These are phyloP conservation scores for Pyrus hybrid DNA, from an alignment of 331 rosid species.

Conservation along the genomic window DNA sequence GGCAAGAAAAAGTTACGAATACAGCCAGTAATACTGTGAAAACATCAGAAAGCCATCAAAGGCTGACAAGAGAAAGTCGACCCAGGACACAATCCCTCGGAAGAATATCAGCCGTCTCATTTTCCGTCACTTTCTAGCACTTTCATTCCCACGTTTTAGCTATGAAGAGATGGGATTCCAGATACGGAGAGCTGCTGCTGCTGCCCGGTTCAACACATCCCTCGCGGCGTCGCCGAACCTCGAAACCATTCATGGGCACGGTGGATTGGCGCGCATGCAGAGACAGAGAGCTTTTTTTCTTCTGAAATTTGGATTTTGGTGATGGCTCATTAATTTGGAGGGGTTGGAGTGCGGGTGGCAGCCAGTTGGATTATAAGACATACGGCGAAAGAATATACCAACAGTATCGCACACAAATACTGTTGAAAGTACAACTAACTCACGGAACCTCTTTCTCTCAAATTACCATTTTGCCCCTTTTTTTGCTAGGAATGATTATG, in stretches of 20 bases:
- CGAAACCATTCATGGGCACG: conserved; percentile 36
- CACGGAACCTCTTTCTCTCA: neutral
- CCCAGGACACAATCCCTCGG: conserved; percentile 17
- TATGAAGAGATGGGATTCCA: conserved; percentile 28
- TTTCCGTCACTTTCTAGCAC: too few relatives aligned
- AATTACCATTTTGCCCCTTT: conserved; percentile 13
- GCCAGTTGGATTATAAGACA: conserved; percentile 24
- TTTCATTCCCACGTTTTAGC: too few relatives aligned
- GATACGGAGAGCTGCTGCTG: conserved; percentile 40
- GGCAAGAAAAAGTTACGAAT: conserved; percentile 9
- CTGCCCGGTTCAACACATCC: conserved; percentile 27
- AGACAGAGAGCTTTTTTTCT: neutral
- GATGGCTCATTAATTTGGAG: neutral
- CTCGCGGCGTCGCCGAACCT: conserved; percentile 26
- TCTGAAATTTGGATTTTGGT: neutral
- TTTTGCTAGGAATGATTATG: neutral
- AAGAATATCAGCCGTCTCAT: neutral
- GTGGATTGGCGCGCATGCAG: conserved; percentile 1
- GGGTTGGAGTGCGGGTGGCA: conserved; percentile 10
- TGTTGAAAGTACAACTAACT: neutral
- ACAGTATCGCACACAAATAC: conserved; percentile 20
- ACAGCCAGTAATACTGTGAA: conserved; percentile 11
- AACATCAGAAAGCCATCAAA: conserved; percentile 24
- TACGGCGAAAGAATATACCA: conserved; percentile 24
- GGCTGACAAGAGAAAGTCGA: conserved; percentile 20